A percentile compares a stretch with the other conserved stretches of the same genome.
Evolutionary conservation across 495 filamentous ascomycete species (phyloP).

Genomic region (Astrothelium macrocarpum): DNA sequence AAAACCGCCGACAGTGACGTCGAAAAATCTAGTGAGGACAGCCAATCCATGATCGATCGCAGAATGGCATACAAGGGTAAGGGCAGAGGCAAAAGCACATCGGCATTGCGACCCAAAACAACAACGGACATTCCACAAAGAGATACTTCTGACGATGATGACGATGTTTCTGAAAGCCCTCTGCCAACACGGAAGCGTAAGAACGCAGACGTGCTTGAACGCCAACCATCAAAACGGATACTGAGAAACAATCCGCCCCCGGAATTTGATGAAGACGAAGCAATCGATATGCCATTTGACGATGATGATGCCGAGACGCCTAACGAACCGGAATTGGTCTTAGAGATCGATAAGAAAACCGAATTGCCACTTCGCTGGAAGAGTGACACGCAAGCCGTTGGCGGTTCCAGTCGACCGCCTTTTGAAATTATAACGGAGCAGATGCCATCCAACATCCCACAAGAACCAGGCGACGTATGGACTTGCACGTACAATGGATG

Average conservation of each 20-base stretch:
- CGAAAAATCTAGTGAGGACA: conserved; percentile 10
- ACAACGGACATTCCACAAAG: conserved; percentile 20
- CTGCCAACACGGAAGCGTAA: conserved; percentile 10
- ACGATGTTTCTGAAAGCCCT: conserved; percentile 8
- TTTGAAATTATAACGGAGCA: conserved; percentile 35
- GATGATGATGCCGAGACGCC: conserved; percentile 12
- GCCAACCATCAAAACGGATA: background rate
- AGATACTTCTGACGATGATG: conserved; percentile 34
- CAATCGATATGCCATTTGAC: conserved; percentile 21
- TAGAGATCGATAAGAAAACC: background rate
- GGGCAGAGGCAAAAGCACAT: conserved; percentile 42
- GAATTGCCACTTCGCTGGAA: conserved; percentile 8
- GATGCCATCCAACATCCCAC: conserved; percentile 36
- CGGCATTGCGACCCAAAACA: conserved; percentile 18
- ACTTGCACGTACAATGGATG: conserved; percentile 61
- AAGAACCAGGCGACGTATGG: conserved; percentile 57
- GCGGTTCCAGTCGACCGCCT: conserved; percentile 2
- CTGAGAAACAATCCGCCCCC: background rate
- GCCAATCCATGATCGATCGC: background rate
- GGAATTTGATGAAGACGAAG: conserved; percentile 18
- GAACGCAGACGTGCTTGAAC: conserved; percentile 1
- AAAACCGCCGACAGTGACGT: background rate
- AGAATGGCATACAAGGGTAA: conserved; percentile 18
- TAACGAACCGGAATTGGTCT: background rate
- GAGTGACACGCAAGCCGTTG: conserved; percentile 17